A percentile compares a stretch with the other conserved stretches of the same genome.
Evolutionary conservation across 345 rosid genomes (phyloP).

Genomic region (Lepidium aucheri): DNA sequence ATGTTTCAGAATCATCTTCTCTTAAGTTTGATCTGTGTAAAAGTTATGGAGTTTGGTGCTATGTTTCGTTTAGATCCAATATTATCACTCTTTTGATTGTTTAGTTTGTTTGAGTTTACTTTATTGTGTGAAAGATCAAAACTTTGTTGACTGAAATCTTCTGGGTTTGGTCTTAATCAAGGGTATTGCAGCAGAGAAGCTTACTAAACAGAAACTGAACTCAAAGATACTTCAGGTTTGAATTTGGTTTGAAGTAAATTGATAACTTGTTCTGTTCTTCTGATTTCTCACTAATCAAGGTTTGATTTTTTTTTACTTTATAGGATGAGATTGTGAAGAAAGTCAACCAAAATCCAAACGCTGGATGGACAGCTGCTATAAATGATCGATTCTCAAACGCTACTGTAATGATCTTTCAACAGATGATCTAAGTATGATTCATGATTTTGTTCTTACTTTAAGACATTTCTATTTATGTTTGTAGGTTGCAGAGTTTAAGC

Average conservation of each 20-base stretch:
- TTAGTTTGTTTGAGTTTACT: too few species aligned
- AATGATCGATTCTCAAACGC: conserved; percentile 64
- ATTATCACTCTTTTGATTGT: too few species aligned
- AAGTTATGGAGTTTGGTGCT: not conserved
- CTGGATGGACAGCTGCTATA: conserved; percentile 86
- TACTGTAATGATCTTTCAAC: conserved; percentile 39
- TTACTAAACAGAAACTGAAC: conserved; percentile 52
- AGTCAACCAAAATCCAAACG: conserved; percentile 60
- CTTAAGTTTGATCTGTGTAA: not conserved
- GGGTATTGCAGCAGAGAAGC: conserved; percentile 34
- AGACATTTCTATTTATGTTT: not conserved
- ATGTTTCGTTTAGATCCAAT: not conserved
- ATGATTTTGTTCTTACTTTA: not conserved
- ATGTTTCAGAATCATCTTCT: not conserved
- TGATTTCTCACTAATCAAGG: conserved; percentile 2
- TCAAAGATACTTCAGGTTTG: conserved; percentile 73
- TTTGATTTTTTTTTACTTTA: not conserved
- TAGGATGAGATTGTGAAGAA: conserved; percentile 73
- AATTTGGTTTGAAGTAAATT: not conserved
- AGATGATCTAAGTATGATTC: not conserved
- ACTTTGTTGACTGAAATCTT: not conserved
- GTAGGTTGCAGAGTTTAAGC: conserved; percentile 78
- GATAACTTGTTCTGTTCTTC: not conserved
- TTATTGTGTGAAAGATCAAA: not conserved
- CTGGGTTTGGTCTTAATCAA: conserved; percentile 28